A percentile compares a stretch with the other conserved stretches of the same genome.
Evolutionary conservation across 805 yeast species (phyloP).

Genomic region (Starmerella sirachaensis): DNA sequence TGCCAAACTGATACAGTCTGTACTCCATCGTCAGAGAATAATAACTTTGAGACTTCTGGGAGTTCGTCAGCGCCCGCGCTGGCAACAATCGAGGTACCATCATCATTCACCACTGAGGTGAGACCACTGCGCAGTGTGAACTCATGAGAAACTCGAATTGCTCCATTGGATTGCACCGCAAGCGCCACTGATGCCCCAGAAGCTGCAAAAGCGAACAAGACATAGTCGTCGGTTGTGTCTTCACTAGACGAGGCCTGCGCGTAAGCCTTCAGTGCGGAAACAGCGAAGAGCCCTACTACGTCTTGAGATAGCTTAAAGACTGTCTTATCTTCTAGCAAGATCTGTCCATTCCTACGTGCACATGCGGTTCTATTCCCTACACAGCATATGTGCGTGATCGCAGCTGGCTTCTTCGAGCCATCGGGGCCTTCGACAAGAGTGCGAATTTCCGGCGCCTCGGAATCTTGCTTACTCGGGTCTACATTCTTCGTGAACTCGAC

Average conservation of each 20-base stretch:
- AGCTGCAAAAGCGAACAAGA: neutral
- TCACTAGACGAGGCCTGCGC: too few species aligned
- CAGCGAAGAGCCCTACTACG: constrained; percentile 1
- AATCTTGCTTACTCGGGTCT: constrained; percentile 64
- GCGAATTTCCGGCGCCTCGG: constrained; percentile 49
- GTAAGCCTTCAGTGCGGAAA: too few species aligned
- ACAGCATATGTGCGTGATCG: constrained; percentile 13
- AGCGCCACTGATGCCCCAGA: constrained; percentile 2
- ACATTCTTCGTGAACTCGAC: constrained; percentile 54
- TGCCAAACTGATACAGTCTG: constrained; percentile 37
- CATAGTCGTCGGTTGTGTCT: neutral
- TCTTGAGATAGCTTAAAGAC: neutral
- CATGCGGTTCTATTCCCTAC: constrained; percentile 15
- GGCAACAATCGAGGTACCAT: constrained; percentile 42
- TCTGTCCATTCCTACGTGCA: constrained; percentile 24
- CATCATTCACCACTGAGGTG: constrained; percentile 29
- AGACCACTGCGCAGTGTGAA: constrained; percentile 9
- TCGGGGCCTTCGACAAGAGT: constrained; percentile 27
- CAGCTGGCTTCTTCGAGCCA: constrained; percentile 4
- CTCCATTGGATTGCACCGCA: constrained; percentile 29
- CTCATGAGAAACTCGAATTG: neutral
- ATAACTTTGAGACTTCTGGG: constrained; percentile 33
- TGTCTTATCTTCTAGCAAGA: constrained; percentile 2
- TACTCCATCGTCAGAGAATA: constrained; percentile 27
- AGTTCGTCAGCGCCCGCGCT: constrained; percentile 82